Evolutionary conservation across 176 grass and related monocot genomes (phyloP), one percentile per base, ranked within the genome.

Genomic region (Paspalum notatum): DNA sequence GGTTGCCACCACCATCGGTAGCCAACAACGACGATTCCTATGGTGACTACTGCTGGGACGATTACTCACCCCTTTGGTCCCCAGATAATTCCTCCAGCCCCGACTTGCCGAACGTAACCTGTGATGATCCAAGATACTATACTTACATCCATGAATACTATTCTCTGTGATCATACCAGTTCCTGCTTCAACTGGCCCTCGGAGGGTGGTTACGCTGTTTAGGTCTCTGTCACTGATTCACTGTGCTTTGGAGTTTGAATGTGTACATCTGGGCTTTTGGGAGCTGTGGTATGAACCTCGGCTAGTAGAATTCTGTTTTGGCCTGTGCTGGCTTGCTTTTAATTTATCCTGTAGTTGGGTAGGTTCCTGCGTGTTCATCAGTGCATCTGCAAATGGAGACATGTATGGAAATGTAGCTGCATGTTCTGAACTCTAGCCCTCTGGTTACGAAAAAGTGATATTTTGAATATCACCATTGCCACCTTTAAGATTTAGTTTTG

Each of bases 61-160:
- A 71, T 18, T 72, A 50, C 27, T 72, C 46, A 0, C 48, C 25
- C 15, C 69, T 16, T 6, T 72, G 47, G 47, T 72, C 47, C 47
- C 69, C 69, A 9, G 69, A 70, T 6, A 44, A 72, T 7, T 26
- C 68, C 25, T 15, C 47, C 0, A 7, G 69, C 8, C 69, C 69
- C 10, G 69, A 72, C 25, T 18, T 72, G 69, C 25, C 25, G 47
- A 72, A 71, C 49, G 68, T 50, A 14, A 71, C 68, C 22, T 71
- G 68, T 71, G 68, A 72, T 72, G 69, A 72, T 4, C 47, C 68
- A 16, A 72, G 47, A 72, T 72, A 26, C 67, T 70, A 70, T 1
- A 70, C 68, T 32, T 71, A 20, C 25, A 72, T 72, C 69, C 48
- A 37, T 72, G 69, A 52, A 0, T 72, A 72, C 47, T 72, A 72